Evolutionary conservation across 1,139 yeast species (phyloP).

Genomic region (Magnusiomyces ingens): DNA sequence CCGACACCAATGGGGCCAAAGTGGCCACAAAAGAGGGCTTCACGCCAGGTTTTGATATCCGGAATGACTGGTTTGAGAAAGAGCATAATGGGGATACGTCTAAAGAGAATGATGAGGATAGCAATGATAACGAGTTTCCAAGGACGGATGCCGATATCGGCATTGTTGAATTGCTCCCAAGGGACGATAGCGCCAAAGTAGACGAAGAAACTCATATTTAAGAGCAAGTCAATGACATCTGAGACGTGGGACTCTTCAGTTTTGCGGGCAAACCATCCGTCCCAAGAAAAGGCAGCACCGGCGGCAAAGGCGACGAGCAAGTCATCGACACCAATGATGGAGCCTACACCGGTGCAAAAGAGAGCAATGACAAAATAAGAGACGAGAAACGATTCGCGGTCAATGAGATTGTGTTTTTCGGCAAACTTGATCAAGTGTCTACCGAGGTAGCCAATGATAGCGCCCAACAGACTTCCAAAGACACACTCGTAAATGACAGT

Average conservation of each 20-base stretch:
- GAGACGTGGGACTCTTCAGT: constrained; percentile 92
- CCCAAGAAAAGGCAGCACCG: constrained; percentile 96
- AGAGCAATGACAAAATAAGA: constrained; percentile 82
- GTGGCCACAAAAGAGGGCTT: constrained; percentile 92
- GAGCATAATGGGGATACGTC: constrained; percentile 85
- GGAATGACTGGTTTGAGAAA: constrained; percentile 79
- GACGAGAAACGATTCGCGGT: constrained; percentile 89
- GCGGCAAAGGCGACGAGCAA: constrained; percentile 90
- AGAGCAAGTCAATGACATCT: constrained; percentile 72
- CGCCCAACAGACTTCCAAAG: constrained; percentile 77
- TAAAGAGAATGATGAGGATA: constrained; percentile 69
- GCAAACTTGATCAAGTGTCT: constrained; percentile 73
- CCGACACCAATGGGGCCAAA: constrained; percentile 99
- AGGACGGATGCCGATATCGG: constrained; percentile 58
- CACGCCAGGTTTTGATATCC: constrained; percentile 90
- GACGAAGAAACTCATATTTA: constrained; percentile 79
- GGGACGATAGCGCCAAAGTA: constrained; percentile 94
- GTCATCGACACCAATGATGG: constrained; percentile 89
- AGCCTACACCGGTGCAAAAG: constrained; percentile 88
- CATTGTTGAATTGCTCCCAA: constrained; percentile 75
- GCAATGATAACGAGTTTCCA: constrained; percentile 85
- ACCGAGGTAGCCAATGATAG: constrained; percentile 65
- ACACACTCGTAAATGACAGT: constrained; percentile 84
- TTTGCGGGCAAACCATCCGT: constrained; percentile 81
- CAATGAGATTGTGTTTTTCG: constrained; percentile 68